Percentiles rank a stretch among this genome's conserved stretches.
Evolutionary conservation across 176 grass and related monocot genomes (phyloP).

Genomic region (Zoysia japonica): DNA sequence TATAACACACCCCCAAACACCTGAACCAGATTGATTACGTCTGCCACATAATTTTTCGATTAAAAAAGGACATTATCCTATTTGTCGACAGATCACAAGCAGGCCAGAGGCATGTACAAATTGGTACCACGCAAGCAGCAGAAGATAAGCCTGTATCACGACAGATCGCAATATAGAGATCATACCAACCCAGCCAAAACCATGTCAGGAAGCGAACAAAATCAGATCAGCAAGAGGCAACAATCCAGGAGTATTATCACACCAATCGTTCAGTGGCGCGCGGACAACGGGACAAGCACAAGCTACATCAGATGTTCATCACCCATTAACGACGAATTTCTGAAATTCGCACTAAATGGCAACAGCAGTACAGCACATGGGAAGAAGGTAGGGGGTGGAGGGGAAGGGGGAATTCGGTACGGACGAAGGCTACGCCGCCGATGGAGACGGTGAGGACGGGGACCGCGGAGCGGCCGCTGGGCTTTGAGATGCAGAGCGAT

Average conservation of each 20-base stretch:
- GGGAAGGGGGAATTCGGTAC: constrained; percentile 23
- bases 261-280: not conserved
- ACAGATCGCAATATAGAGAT: not conserved
- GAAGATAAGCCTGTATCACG: not conserved
- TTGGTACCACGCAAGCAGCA: constrained; percentile 6
- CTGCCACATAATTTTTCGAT: not conserved
- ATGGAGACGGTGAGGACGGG: constrained; percentile 63
- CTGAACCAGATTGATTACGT: constrained; percentile 3
- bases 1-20: not conserved
- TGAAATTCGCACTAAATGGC: not conserved
- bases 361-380: not conserved
- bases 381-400: not conserved
- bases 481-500: constrained; percentile 37
- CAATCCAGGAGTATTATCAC: not conserved
- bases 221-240: not conserved
- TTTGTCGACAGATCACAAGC: not conserved
- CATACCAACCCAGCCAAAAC: not conserved
- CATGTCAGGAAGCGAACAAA: not conserved
- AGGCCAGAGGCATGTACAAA: not conserved
- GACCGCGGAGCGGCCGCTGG: constrained; percentile 1
- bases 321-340: not conserved
- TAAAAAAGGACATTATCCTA: not conserved
- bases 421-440: constrained; percentile 49
- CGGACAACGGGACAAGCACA: not conserved
- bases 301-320: not conserved